Percentiles rank a stretch among this genome's conserved stretches.
Conservation (phyloP, 768 basidiomycete species). For the Suillus weaverae region DNA sequence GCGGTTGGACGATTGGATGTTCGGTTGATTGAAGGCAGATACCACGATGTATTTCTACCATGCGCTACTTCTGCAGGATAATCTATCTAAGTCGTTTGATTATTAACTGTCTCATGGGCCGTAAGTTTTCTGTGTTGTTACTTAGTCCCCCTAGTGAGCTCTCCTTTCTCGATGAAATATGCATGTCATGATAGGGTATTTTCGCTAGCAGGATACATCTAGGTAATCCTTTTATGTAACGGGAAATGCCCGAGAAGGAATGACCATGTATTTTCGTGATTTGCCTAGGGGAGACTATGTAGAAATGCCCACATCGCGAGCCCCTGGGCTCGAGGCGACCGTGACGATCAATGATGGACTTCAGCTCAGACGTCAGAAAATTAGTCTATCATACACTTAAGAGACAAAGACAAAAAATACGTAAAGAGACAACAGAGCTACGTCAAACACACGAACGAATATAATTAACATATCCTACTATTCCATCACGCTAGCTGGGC, state of each 20-base stretch:
- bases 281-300: neutral
- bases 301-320: neutral
- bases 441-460: slow-evolving; percentile 20
- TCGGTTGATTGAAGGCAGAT: neutral
- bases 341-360: neutral
- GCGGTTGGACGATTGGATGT: slow-evolving; percentile 23
- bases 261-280: neutral
- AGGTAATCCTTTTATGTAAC: neutral
- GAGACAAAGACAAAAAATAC: neutral
- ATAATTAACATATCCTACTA: slow-evolving; percentile 26
- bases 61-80: neutral
- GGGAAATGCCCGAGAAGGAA: neutral
- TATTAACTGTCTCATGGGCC: neutral
- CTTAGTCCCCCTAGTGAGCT: neutral
- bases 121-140: neutral
- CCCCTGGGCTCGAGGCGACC: neutral
- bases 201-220: neutral
- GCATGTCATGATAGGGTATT: neutral
- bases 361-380: neutral
- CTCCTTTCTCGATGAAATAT: neutral
- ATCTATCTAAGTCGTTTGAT: neutral
- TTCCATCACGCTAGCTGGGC: slow-evolving; percentile 45
- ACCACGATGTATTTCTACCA: neutral
- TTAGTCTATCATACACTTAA: slow-evolving; percentile 5
- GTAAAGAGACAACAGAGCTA: neutral